These are phyloP conservation scores for Penicillium sp. DNA, from an alignment of 2,329 filamentous ascomycete genomes.

Conservation along the genomic window DNA sequence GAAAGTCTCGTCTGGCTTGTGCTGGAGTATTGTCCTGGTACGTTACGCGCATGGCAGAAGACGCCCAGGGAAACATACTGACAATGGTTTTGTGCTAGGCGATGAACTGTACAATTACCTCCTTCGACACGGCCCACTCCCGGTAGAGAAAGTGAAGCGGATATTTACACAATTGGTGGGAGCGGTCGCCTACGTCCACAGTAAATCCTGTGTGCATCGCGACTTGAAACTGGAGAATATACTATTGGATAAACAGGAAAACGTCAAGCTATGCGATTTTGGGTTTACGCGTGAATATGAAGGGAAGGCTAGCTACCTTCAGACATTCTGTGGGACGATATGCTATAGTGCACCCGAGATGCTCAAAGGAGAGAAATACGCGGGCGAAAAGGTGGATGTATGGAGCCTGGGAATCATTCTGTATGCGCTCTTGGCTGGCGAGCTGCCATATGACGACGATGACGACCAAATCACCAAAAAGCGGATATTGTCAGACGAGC, in stretches of 20 bases:
- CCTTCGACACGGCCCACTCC: conserved; percentile 77
- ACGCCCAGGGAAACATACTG: not conserved
- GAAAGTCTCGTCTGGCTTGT: conserved; percentile 94
- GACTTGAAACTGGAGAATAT: conserved; percentile 98
- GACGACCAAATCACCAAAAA: conserved; percentile 82
- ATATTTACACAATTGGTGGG: conserved; percentile 95
- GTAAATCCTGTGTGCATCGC: conserved; percentile 91
- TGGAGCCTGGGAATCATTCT: conserved; percentile 96
- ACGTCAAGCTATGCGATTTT: conserved; percentile 97
- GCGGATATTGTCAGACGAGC: conserved; percentile 81
- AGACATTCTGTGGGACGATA: conserved; percentile 96
- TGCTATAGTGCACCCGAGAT: conserved; percentile 98
- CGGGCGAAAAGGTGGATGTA: conserved; percentile 95
- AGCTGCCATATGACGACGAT: conserved; percentile 93
- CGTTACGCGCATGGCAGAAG: not conserved
- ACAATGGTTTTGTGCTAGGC: conserved; percentile 50
- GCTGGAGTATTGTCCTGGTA: conserved; percentile 92
- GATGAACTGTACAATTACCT: conserved; percentile 98
- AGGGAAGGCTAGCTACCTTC: conserved; percentile 86
- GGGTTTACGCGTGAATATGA: conserved; percentile 98
- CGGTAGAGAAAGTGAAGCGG: conserved; percentile 83
- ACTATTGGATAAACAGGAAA: conserved; percentile 90
- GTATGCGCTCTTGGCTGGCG: conserved; percentile 75
- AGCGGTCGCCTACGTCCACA: conserved; percentile 91
- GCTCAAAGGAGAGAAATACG: conserved; percentile 97